Percentiles rank a stretch among this genome's conserved stretches.
phyloP scores from a whole-genome alignment of 2,329 filamentous ascomycete genomes.

The Ceratocystis ficicola region DNA sequence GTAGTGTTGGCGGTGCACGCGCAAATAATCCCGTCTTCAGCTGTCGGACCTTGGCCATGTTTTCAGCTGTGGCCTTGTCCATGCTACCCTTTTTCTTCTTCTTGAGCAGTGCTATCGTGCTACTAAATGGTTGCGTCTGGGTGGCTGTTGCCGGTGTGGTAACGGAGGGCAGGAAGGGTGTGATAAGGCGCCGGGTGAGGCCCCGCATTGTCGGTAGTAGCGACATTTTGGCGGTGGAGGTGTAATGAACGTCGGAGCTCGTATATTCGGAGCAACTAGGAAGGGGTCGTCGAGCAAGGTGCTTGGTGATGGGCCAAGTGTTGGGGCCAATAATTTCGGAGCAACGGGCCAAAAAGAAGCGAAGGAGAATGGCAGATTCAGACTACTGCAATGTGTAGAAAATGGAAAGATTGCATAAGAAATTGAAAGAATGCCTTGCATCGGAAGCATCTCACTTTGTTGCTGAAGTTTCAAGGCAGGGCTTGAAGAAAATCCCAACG shows the following conservation, averaged over 20 bases:
- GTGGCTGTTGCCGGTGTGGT: neutral
- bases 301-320: neutral
- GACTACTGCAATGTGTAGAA: neutral
- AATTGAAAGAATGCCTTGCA: neutral
- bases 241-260: neutral
- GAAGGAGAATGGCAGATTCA: neutral
- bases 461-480: neutral
- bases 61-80: constrained; percentile 26
- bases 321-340: neutral
- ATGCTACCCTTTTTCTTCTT: constrained; percentile 25
- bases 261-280: neutral
- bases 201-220: constrained; percentile 18
- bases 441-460: neutral
- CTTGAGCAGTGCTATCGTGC: constrained; percentile 27
- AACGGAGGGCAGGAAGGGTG: constrained; percentile 10
- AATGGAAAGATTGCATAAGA: too few relatives aligned
- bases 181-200: constrained; percentile 15
- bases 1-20: constrained; percentile 54
- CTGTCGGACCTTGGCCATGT: constrained; percentile 30
- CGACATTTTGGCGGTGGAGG: constrained; percentile 13
- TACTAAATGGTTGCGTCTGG: constrained; percentile 26
- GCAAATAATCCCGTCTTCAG: constrained; percentile 40
- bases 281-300: neutral
- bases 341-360: neutral
- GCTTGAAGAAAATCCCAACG: neutral